Evolutionary conservation across 2,329 filamentous ascomycete species (phyloP), one percentile per base, ranked within the genome.

Genomic region (Pseudogymnoascus sp.): DNA sequence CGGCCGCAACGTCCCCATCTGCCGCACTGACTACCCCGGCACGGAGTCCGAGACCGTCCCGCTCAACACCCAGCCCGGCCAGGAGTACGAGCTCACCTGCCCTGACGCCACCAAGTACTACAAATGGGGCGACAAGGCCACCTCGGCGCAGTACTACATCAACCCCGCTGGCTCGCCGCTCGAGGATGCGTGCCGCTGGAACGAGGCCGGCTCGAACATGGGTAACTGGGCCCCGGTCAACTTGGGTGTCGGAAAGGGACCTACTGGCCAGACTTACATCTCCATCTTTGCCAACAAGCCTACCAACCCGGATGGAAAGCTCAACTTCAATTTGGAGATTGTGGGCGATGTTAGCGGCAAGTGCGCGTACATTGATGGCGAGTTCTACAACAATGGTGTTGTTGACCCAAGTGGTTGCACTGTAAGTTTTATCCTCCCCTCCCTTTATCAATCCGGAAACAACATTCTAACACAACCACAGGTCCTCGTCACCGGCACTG

Each of bases 1-100:
- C 35, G 72, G 76, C 60, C 73, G 83, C 38, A 77, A 83, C 46
- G 88, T 90, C 29, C 83, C 88, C 50, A 83, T 96, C 69, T 99
- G 95, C 85, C 91, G 91, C 76, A 97, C 95, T 68, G 92, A 97
- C 76, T 99, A 99, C 78, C 95, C 95, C 66, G 93, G 92, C 73
- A 92, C 87, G 64, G 95, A 99, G 80, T 82, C 82, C 70, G 93
- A 96, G 86, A 90, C 89, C 62, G 83, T 97, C 64, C 90, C 93
- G 53, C 78, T 93, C 56, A 77, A 85, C 64, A 81, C 88, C 46
- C 68, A 76, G 4, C 77, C 89, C 61, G 89, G 89, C 64, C 71
- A 77, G 59, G 82, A 77, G 26, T 78, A 85, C 65, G 77, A 80
- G 37, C 78, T 99, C 68, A 91, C 90, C 73, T 93, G 91, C 80